Evolutionary conservation across 371 early-diverging fungal species (phyloP), one percentile per base, ranked within the genome.

Genomic region (Mucor sp.): DNA sequence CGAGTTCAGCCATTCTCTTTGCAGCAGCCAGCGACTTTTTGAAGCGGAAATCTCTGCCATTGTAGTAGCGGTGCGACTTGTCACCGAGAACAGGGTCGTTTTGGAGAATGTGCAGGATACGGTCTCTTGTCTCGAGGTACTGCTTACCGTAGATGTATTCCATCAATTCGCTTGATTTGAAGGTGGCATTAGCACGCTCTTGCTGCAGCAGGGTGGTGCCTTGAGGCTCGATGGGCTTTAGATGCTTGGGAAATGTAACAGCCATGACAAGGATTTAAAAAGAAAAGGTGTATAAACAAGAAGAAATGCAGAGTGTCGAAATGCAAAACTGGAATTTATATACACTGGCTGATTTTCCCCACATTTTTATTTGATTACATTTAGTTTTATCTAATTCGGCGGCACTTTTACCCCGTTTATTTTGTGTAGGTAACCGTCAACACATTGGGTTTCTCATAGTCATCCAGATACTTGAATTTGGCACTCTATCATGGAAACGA

Each of bases 201-300:
- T 75, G 69, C 41, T 76, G 76, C 19, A 88, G 71, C 33, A 85
- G 65, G 25, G 70, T 63, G 11, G 70, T 21, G 12, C 87, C 87
- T 71, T 86, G 86, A 25, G 88, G 87, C 15, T 78, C 86, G 33
- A 82, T 67, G 6, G 88, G 86, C 44, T 82, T 81, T 2, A 86
- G 71, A 61, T 85, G 70, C 21, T 64, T 68, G 21, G 88, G 88
- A 61, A 88, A 86, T 44, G 65, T 71, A 35, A 70, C 57, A 11
- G 77, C 62, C 59, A 70, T 70, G 41, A 41, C 6, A 12, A 63
- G n/a, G 21, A 62, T 67, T 33, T 23, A 37, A 69, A 50, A 62
- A 62, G 57, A 62, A 33, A 32, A 60, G 56, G 37, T 12, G 37
- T 30, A 8, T 33, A 33, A 33, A 63, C 6, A 39, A 6, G 28